Evolutionary conservation across 495 filamentous ascomycete genomes (phyloP), one percentile per base, ranked within the genome.

Genomic region (Neurospora discreta): DNA sequence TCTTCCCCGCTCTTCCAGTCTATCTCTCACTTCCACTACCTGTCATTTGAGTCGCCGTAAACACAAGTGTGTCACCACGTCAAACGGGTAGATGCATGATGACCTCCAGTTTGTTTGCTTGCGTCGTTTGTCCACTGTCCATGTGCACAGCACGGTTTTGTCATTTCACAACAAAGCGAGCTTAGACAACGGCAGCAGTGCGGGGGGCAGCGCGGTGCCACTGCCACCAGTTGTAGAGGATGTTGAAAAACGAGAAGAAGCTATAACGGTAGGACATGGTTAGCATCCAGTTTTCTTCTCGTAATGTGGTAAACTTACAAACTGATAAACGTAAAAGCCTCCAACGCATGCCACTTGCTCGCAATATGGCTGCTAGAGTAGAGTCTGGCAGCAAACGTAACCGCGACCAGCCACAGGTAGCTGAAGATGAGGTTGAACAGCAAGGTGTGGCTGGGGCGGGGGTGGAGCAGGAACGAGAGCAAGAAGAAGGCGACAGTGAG

Each of bases 361-460:
- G 83, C 82, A 7, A 33, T 7, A 9, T 18, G 33, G 33, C 52
- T 26, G 73, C 75, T 69, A 40, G 79, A 74, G 71, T 77, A 74
- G 75, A 81, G n/a, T 85, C 76, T 86, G 80, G 88, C 86, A 9
- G 87, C 77, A 73, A 89, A 89, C 71, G 87, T 86, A 72, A 90
- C 88, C 16, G 84, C 81, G 15, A 87, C 89, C 71, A 90, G 81
- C 88, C 88, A 90, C 39, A 90, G 85, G 74, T 90, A 89, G 3
- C 87, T 89, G 80, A 90, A 89, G 74, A 89, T 79, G 38, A 89
- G 75, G 76, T 89, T 87, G 77, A 90, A 87, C 1, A 83, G 71
- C 33, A 88, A 78, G 43, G 86, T 78, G 39, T 82, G 84, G 5
- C 80, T 81, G 3, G 85, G 82, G 71, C 84, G 78, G 70, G 85